Conservation (phyloP, 129 eudicot genomes). For the Glebionis coronaria region DNA sequence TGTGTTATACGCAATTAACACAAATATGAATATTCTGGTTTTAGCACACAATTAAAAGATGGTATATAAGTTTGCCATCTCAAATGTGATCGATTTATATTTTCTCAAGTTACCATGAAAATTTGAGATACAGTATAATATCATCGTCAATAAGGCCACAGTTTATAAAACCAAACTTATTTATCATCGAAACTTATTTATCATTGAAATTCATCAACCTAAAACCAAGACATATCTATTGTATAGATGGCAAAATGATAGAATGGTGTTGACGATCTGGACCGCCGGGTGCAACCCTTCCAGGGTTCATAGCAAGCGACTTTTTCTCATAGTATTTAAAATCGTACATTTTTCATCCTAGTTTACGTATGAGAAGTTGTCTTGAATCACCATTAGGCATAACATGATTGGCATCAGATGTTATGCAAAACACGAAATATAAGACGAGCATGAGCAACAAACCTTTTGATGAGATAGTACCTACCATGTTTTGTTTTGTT, state of each 20-base stretch:
- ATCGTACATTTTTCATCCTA: conserved; percentile 29
- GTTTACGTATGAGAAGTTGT: conserved; percentile 30
- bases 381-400: conserved; percentile 12
- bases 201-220: background rate
- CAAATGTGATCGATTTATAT: no score
- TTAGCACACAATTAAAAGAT: no score
- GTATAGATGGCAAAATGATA: background rate
- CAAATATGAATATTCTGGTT: no score
- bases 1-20: no score
- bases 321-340: conserved; percentile 31
- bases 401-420: conserved; percentile 16
- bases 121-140: no score
- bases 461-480: conserved; percentile 13
- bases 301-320: conserved; percentile 22
- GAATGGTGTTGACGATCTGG: conserved; percentile 30
- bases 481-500: conserved; percentile 5
- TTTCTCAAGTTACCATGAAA: no score
- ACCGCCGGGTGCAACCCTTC: conserved; percentile 34
- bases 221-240: conserved; percentile 11
- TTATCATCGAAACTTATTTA: no score
- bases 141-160: no score
- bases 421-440: conserved; percentile 1
- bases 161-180: no score
- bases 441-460: conserved; percentile 21
- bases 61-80: no score